phyloP scores from a whole-genome alignment of 495 filamentous ascomycete species.

The Bathelium albidoporum region DNA sequence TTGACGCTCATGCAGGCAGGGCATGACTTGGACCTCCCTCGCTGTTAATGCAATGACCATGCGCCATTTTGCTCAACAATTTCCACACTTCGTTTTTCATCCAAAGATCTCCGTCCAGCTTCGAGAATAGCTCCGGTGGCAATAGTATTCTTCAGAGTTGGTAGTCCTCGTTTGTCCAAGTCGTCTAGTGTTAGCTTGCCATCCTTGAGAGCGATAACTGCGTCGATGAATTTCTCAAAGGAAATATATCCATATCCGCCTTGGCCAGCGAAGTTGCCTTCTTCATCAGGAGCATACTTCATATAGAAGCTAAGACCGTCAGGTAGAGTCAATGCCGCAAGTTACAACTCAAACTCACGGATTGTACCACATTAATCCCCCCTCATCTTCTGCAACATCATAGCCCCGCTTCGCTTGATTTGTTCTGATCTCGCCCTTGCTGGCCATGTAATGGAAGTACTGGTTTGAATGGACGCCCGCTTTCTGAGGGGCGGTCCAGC shows the following conservation, averaged over 20 bases:
- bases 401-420: constrained; percentile 94
- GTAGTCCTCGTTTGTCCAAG: constrained; percentile 68
- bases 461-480: constrained; percentile 91
- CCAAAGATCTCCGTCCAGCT: constrained; percentile 69
- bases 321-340: not conserved
- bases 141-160: constrained; percentile 80
- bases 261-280: constrained; percentile 87
- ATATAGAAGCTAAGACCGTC: constrained; percentile 61
- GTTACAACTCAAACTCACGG: constrained; percentile 32
- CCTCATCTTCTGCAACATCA: constrained; percentile 76
- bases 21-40: not conserved
- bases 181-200: constrained; percentile 58
- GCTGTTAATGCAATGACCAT: constrained; percentile 55
- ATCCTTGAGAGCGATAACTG: constrained; percentile 66
- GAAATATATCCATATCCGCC: constrained; percentile 87
- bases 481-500: constrained; percentile 86
- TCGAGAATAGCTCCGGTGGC: constrained; percentile 85
- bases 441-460: constrained; percentile 88
- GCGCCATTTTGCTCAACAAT: constrained; percentile 53
- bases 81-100: constrained; percentile 66
- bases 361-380: constrained; percentile 71
- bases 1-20: too few relatives aligned
- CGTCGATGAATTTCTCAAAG: constrained; percentile 94
- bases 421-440: constrained; percentile 72
- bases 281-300: constrained; percentile 89